Base-by-base conservation (phyloP, 2,329 filamentous ascomycete genomes). In the Lasiodiplodia sp. region DNA sequence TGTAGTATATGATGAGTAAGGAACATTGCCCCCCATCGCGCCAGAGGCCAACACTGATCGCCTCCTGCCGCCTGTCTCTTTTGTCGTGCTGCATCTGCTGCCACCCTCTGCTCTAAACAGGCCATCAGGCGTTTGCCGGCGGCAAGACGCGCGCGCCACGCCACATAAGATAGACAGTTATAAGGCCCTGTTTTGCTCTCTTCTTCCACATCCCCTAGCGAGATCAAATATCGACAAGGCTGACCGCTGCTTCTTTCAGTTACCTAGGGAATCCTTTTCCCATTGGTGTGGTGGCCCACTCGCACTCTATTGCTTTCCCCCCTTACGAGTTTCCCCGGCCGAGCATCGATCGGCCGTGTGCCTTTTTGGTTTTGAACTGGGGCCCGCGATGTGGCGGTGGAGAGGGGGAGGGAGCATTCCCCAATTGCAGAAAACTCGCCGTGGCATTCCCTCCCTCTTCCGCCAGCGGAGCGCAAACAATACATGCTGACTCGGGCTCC, bases 131-230 rank as follows among this genome's bases (percentile, higher is more conserved):
- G 8, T 11, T 21, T 47, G 10, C 18, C 25, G 21, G 31, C 34
- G 37, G 31, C 21, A 21, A 40, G 25, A 34, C 31, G 31, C n/a
- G 6, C 31, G 52, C 18, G 21, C 55, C 21, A 23, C 31, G 34
- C 55, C 34, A 38, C 55, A 57, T 57, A 57, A 57, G 55, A 57
- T 57, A 34, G 55, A 21, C 55, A 57, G 11, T 37, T 57, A 57
- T 57, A 57, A 57, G 18, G 31, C 11, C 53, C 21, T 10, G 53
- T 34, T 23, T 14, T 34, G 25, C 28, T n/a, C 55, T 40, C 10
- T 3, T 37, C 55, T 10, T 10, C 31, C 37, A 28, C 53, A 57
- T 38, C 53, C 53, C 31, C 53, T 57, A 37, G n/a, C 25, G 53
- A 57, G 18, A 23, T 7, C 11, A 6, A 57, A 38, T 37, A 12